Base-by-base conservation (phyloP, 2,329 filamentous ascomycete genomes). In the Daldinia sp. region DNA sequence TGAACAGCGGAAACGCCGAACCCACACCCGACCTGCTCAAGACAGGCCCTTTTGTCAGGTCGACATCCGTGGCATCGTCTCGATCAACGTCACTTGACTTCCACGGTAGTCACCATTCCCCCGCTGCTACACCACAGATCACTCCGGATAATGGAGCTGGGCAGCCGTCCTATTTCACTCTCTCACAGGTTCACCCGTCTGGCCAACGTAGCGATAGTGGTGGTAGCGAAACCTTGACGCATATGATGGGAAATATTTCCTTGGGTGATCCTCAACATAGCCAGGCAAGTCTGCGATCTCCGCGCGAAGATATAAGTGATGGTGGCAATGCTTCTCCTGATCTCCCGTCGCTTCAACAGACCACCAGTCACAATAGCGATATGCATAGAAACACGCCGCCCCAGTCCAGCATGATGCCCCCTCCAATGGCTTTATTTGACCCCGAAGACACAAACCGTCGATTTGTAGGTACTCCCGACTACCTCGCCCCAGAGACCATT, bases 391-490 rank as follows among this genome's bases (percentile, higher is more conserved):
- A 86, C 61, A 89, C 85, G 0, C 88, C 89, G 50, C 87, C 89
- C 6, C 87, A 88, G 59, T 84, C 88, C 12, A 88, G 85, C 65
- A 93, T 93, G 85, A 92, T 98, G 88, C 90, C 91, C 20, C 96
- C 96, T 26, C 94, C 94, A 4, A 94, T 96, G 93, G 93, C 95
- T 2, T 84, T 99, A 3, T 99, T 98, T 76, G 94, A 98, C 75
- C 96, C 96, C 0, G 92, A 97, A 77, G 96, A 99, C 76, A 97
- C 90, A 68, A 95, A 93, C 77, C 89, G 96, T 60, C 90, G 93
- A 42, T 99, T 99, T 75, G 96, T 99, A 7, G 96, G 96, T 35
- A 99, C 96, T 0, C 96, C 96, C 0, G 96, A 99, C 79, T 99
- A 99, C 78, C 87, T 99, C 13, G 96, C 96, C 0, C 96, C 96